Conservation (phyloP, 2,329 filamentous ascomycete species). For the Penicillium olsonii region DNA sequence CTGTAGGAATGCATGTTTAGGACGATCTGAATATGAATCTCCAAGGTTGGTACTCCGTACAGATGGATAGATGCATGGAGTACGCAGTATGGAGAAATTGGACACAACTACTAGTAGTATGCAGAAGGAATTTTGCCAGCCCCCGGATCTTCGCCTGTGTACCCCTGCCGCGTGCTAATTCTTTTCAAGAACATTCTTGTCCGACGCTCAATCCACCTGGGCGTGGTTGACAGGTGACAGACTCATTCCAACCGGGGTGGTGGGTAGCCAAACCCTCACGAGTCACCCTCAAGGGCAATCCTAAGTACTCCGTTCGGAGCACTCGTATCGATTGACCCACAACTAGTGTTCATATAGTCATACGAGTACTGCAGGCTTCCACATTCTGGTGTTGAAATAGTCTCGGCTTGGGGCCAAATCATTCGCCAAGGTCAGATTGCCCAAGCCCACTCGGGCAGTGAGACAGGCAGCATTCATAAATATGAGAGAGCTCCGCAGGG, state of each 20-base stretch:
- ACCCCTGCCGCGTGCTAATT: too few relatives aligned
- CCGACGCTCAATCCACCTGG: neutral
- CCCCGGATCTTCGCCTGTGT: too few relatives aligned
- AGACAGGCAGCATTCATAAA: slow-evolving; percentile 19
- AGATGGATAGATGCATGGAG: too few relatives aligned
- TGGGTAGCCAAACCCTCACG: neutral
- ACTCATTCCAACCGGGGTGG: neutral
- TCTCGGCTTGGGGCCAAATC: neutral
- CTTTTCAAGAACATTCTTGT: neutral
- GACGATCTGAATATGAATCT: too few relatives aligned
- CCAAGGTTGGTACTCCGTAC: too few relatives aligned
- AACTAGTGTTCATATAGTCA: neutral
- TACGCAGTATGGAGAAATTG: too few relatives aligned
- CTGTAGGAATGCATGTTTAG: too few relatives aligned
- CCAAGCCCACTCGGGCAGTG: slow-evolving; percentile 14
- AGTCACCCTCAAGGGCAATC: neutral
- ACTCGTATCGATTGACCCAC: neutral
- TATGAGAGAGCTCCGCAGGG: slow-evolving; percentile 9
- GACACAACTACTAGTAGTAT: too few relatives aligned
- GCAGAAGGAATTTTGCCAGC: too few relatives aligned
- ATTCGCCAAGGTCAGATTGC: neutral
- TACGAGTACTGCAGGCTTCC: slow-evolving; percentile 7
- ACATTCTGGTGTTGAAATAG: slow-evolving; percentile 15
- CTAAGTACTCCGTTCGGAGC: neutral
- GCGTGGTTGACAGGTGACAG: neutral